A percentile compares a stretch with the other conserved stretches of the same genome.
Evolutionary conservation across 257 asterid species (phyloP).

Genomic region (Rubia yunnanensis): DNA sequence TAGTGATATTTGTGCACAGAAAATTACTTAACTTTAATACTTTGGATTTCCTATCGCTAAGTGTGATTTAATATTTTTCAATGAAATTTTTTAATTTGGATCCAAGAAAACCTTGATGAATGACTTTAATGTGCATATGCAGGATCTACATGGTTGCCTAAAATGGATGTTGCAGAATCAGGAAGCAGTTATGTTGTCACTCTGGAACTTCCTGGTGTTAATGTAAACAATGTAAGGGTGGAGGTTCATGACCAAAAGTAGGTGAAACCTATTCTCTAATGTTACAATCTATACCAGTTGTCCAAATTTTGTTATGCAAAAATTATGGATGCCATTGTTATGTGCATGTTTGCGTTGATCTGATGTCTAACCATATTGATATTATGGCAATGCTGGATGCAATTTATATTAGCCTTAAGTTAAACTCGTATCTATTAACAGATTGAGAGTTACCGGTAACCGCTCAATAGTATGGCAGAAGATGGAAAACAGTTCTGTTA

Average conservation of each 20-base stretch:
- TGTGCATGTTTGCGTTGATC: background rate
- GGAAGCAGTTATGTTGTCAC: constrained; percentile 42
- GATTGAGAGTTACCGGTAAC: constrained; percentile 55
- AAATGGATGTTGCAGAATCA: constrained; percentile 68
- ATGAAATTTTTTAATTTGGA: background rate
- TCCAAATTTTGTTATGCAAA: background rate
- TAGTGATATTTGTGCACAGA: background rate
- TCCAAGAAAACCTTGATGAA: background rate
- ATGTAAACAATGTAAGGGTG: constrained; percentile 41
- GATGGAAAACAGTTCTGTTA: constrained; percentile 15
- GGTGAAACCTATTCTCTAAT: background rate
- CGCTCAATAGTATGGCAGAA: constrained; percentile 34
- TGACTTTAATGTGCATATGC: constrained; percentile 5
- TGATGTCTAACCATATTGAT: background rate
- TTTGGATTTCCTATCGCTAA: background rate
- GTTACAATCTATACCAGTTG: background rate
- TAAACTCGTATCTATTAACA: constrained; percentile 21
- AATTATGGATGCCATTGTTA: background rate
- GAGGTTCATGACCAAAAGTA: constrained; percentile 57
- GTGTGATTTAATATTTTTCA: background rate
- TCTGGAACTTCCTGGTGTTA: constrained; percentile 71
- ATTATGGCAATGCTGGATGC: background rate
- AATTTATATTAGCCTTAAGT: constrained; percentile 11
- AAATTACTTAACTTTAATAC: background rate
- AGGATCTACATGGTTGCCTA: constrained; percentile 56